Evolutionary conservation across 192 early-diverging fungal genomes (phyloP).

Genomic region (Fimicolochytrium jonesii): DNA sequence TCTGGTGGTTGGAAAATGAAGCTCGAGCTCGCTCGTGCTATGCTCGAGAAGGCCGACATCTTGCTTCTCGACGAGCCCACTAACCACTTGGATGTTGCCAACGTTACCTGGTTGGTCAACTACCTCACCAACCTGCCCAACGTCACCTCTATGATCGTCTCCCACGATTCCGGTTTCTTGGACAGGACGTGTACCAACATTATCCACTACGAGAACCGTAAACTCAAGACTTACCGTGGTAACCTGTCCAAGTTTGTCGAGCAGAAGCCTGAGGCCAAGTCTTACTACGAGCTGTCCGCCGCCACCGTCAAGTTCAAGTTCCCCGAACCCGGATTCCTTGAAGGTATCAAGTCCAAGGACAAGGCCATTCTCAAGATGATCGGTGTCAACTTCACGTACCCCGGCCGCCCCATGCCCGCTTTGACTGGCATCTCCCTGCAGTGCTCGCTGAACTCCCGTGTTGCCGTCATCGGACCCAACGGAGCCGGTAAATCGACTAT

Average conservation of each 20-base stretch:
- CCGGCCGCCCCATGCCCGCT: conserved; percentile 54
- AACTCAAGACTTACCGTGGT: conserved; percentile 73
- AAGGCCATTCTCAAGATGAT: conserved; percentile 76
- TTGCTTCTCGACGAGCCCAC: conserved; percentile 82
- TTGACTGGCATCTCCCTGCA: conserved; percentile 63
- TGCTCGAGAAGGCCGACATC: conserved; percentile 82
- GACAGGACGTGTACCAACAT: conserved; percentile 76
- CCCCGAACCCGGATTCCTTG: conserved; percentile 73
- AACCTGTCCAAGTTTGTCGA: conserved; percentile 80
- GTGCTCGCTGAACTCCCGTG: conserved; percentile 71
- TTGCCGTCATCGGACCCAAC: conserved; percentile 77
- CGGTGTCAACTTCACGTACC: conserved; percentile 73
- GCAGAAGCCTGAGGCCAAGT: conserved; percentile 65
- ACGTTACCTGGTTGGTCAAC: conserved; percentile 62
- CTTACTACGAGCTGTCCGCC: conserved; percentile 71
- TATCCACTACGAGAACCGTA: conserved; percentile 81
- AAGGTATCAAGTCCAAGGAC: conserved; percentile 74
- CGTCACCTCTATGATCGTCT: conserved; percentile 81
- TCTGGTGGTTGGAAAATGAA: conserved; percentile 91
- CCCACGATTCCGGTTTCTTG: conserved; percentile 82
- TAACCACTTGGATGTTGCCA: conserved; percentile 76
- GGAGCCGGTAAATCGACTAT: conserved; percentile 84
- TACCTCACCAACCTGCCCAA: conserved; percentile 66
- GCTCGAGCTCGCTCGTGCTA: conserved; percentile 79
- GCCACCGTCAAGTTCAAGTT: conserved; percentile 62